Evolutionary conservation across 1,284 basidiomycete genomes (phyloP).

Genomic region (Cryptococcus floricola): DNA sequence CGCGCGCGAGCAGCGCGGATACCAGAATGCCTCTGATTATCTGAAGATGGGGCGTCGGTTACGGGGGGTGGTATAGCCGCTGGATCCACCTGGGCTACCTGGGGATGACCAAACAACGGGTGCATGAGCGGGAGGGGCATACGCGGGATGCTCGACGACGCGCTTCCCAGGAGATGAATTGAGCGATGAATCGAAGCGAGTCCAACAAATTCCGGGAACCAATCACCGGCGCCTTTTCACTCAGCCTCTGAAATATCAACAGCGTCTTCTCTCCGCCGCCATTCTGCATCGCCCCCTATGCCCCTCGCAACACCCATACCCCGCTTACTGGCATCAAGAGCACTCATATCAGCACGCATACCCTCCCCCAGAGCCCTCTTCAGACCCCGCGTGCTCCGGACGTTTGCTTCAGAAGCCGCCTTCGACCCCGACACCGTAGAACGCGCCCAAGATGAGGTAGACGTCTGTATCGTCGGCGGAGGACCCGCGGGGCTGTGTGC

Average conservation of each 20-base stretch:
- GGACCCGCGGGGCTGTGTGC: conserved; percentile 93
- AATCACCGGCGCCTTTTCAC: background rate
- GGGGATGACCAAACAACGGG: too few relatives aligned
- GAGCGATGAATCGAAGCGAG: too few relatives aligned
- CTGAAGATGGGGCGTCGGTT: too few relatives aligned
- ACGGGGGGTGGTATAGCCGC: too few relatives aligned
- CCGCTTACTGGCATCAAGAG: conserved; percentile 4
- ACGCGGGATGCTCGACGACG: too few relatives aligned
- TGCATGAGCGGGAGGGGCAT: too few relatives aligned
- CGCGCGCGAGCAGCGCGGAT: background rate
- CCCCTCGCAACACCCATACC: conserved; percentile 9
- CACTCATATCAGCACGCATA: conserved; percentile 2
- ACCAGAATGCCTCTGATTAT: background rate
- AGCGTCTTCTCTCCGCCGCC: background rate
- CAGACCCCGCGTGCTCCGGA: background rate
- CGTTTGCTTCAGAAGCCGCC: conserved; percentile 34
- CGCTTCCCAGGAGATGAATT: background rate
- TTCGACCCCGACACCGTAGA: conserved; percentile 56
- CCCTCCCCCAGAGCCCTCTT: background rate
- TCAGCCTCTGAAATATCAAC: background rate
- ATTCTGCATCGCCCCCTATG: background rate
- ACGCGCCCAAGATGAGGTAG: conserved; percentile 79
- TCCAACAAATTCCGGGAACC: background rate
- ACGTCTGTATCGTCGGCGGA: conserved; percentile 94
- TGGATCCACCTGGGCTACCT: too few relatives aligned